A percentile compares a stretch with the other conserved stretches of the same genome.
These are phyloP conservation scores for Leccinum longicurvipes DNA, from an alignment of 768 basidiomycete genomes.

Conservation along the genomic window DNA sequence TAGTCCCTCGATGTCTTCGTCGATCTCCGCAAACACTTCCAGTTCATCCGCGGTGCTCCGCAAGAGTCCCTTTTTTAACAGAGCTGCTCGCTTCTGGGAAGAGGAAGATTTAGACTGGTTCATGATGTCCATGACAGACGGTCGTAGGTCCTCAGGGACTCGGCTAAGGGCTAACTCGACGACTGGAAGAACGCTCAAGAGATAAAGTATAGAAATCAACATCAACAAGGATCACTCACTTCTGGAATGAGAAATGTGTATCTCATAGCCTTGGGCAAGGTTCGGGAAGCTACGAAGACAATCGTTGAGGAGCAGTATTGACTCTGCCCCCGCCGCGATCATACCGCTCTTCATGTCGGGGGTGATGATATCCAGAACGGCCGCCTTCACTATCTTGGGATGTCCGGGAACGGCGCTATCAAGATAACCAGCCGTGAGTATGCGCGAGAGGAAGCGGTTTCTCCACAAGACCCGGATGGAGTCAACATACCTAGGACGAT, in stretches of 20 bases:
- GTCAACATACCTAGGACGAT: conserved; percentile 56
- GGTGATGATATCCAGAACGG: conserved; percentile 81
- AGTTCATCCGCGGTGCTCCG: conserved; percentile 70
- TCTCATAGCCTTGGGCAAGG: conserved; percentile 63
- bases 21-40: conserved; percentile 63
- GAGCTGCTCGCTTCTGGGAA: conserved; percentile 64
- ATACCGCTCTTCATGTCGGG: conserved; percentile 63
- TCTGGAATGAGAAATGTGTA: conserved; percentile 74
- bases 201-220: not conserved
- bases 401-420: conserved; percentile 65
- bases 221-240: conserved; percentile 42
- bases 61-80: conserved; percentile 68
- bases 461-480: not conserved
- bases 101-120: conserved; percentile 60
- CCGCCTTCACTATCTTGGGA: conserved; percentile 68
- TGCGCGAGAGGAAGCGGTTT: not conserved
- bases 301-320: conserved; percentile 64
- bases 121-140: conserved; percentile 61
- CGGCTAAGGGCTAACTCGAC: conserved; percentile 61
- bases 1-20: conserved; percentile 60
- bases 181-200: conserved; percentile 42
- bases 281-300: conserved; percentile 72
- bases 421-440: conserved; percentile 1
- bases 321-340: conserved; percentile 69
- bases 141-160: conserved; percentile 54